phyloP scores from a whole-genome alignment of 2,329 filamentous ascomycete species.

The Pestalotiopsis sp. region DNA sequence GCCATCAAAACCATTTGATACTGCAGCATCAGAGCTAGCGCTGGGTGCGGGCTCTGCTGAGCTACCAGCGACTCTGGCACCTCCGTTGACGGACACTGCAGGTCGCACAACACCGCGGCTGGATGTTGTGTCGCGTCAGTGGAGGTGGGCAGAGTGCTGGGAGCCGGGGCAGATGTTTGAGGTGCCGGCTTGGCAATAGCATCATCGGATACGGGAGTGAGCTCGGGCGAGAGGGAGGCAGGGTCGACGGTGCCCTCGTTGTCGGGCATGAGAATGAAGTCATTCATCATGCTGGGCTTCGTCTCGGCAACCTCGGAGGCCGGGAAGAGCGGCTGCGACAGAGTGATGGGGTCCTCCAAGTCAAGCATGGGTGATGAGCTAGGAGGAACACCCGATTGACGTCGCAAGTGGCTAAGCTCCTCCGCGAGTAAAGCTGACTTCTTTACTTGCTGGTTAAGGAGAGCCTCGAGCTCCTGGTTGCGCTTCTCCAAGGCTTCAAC shows the following conservation, averaged over 20 bases:
- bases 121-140: slow-evolving; percentile 99
- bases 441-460: slow-evolving; percentile 62
- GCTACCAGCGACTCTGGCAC: slow-evolving; percentile 49
- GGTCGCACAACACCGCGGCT: slow-evolving; percentile 99
- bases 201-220: slow-evolving; percentile 53
- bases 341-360: slow-evolving; percentile 52
- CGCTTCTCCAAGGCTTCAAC: slow-evolving; percentile 83
- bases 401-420: slow-evolving; percentile 52
- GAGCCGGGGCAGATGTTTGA: slow-evolving; percentile 22
- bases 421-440: slow-evolving; percentile 50
- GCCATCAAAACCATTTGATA: slow-evolving; percentile 65
- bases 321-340: slow-evolving; percentile 62
- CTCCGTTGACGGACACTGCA: slow-evolving; percentile 96
- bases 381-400: slow-evolving; percentile 42
- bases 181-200: slow-evolving; percentile 31
- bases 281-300: slow-evolving; percentile 41
- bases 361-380: slow-evolving; percentile 44
- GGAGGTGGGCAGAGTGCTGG: slow-evolving; percentile 46
- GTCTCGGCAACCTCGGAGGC: slow-evolving; percentile 31
- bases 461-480: slow-evolving; percentile 70
- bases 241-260: slow-evolving; percentile 60
- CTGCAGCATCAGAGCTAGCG: slow-evolving; percentile 51
- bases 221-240: slow-evolving; percentile 61
- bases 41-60: slow-evolving; percentile 42
- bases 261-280: slow-evolving; percentile 43